Evolutionary conservation across 2,329 filamentous ascomycete genomes (phyloP), one percentile per base, ranked within the genome.

Genomic region (Fusarium stilboides): DNA sequence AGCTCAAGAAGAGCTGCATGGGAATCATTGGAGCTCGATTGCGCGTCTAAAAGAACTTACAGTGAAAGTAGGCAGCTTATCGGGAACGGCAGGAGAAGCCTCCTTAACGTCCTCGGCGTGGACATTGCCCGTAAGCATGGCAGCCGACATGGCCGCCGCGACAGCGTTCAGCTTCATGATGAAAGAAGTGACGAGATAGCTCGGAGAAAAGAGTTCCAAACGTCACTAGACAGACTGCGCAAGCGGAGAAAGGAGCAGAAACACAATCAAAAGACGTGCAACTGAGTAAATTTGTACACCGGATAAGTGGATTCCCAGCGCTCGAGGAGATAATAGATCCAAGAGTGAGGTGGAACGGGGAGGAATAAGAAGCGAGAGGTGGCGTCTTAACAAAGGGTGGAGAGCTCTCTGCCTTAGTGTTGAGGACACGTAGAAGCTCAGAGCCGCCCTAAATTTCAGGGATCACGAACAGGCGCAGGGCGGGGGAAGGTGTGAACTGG

Each of bases 101-200:
- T 74, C 85, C 57, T 69, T 69, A 62, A 86, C 84, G 71, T 92
- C 89, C 70, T 92, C 91, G 69, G 90, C 88, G 72, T 89, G 87
- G 77, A 91, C 90, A 73, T 89, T 88, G 80, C 90, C 88, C 72
- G 91, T 91, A 77, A 92, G 82, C 73, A 94, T 69, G 66, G 92
- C 89, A 77, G 92, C 92, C 79, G 93, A 91, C 77, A 92, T 88
- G 73, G 92, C 89, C 73, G 91, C 91, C 76, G 94, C 88, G 78
- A 92, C 89, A 80, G 92, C 86, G 84, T 92, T 91, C 83, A 97
- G 89, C 89, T 92, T 93, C 94, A 97, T 97, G 78, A 78, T 90
- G 86, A 53, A 55, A 49, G 65, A 62, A 91, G 94, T 94, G 78
- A 70, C 62, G 51, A 57, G 28, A 53, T 70, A 71, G 68, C 53